Percentiles rank a stretch among this genome's conserved stretches.
phyloP scores from a whole-genome alignment of 495 filamentous ascomycete species.

The Rhypophila decipiens region DNA sequence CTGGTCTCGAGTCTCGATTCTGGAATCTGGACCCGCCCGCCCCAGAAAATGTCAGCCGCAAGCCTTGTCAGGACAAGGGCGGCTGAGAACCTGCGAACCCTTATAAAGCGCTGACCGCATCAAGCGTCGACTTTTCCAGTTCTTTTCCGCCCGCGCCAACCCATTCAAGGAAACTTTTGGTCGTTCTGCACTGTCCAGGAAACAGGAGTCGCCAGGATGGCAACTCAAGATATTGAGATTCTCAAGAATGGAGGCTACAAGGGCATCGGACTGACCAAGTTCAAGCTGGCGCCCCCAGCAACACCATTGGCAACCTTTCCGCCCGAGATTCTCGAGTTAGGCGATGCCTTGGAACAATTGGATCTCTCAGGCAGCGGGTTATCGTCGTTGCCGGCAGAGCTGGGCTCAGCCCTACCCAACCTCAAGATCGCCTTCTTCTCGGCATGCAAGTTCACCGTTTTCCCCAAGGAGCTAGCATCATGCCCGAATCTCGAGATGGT shows the following conservation, averaged over 20 bases:
- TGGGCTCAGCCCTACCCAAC: conserved; percentile 30
- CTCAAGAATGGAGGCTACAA: conserved; percentile 22
- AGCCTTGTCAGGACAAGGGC: too few relatives aligned
- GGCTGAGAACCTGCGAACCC: too few relatives aligned
- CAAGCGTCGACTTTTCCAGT: too few relatives aligned
- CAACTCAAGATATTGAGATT: conserved; percentile 23
- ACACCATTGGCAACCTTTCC: conserved; percentile 29
- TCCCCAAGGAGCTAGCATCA: conserved; percentile 32
- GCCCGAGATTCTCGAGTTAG: conserved; percentile 31
- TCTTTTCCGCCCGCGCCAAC: too few relatives aligned
- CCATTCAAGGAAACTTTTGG: too few relatives aligned
- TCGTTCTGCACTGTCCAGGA: too few relatives aligned
- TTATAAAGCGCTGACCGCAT: too few relatives aligned
- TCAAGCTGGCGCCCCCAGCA: conserved; percentile 26
- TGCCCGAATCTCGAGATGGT: conserved; percentile 40
- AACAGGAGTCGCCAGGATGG: too few relatives aligned
- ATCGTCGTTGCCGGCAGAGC: conserved; percentile 29
- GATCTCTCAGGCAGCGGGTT: conserved; percentile 41
- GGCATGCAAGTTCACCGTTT: conserved; percentile 37
- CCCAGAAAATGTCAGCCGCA: too few relatives aligned
- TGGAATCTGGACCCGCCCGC: too few relatives aligned
- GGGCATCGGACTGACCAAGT: conserved; percentile 20
- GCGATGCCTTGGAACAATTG: conserved; percentile 34
- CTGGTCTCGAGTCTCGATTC: too few relatives aligned
- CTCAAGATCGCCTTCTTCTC: conserved; percentile 40